Evolutionary conservation across 768 basidiomycete species (phyloP).

Genomic region (Hydnum rufescens): DNA sequence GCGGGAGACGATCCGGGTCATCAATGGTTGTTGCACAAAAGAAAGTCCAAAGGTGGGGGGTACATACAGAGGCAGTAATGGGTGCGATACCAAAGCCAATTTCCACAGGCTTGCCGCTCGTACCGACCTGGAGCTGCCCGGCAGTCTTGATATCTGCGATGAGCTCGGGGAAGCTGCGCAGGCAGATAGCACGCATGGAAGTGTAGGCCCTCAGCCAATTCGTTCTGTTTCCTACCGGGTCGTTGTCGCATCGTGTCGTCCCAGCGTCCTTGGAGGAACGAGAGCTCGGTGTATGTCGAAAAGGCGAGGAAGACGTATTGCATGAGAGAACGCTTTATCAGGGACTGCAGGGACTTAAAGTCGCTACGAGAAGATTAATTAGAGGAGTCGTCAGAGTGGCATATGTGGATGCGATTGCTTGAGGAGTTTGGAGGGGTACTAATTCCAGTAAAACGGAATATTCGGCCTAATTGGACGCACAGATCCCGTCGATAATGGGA

Average conservation of each 20-base stretch:
- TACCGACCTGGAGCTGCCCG: constrained; percentile 20
- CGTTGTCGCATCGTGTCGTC: constrained; percentile 40
- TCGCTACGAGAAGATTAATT: constrained; percentile 41
- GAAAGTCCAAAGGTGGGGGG: not conserved
- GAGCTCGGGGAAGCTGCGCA: constrained; percentile 72
- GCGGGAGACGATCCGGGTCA: not conserved
- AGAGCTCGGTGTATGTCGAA: constrained; percentile 40
- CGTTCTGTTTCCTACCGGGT: constrained; percentile 31
- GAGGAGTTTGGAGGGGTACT: constrained; percentile 33
- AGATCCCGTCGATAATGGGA: too few relatives aligned
- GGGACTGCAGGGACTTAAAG: constrained; percentile 34
- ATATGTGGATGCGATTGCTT: constrained; percentile 37
- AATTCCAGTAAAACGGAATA: constrained; percentile 44
- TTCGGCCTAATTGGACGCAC: too few relatives aligned
- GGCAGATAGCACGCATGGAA: constrained; percentile 44
- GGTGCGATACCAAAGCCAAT: constrained; percentile 44
- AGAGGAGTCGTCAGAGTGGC: constrained; percentile 43
- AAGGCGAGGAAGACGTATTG: constrained; percentile 66
- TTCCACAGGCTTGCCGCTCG: constrained; percentile 32
- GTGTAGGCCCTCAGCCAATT: constrained; percentile 49
- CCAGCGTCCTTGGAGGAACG: constrained; percentile 38
- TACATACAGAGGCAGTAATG: constrained; percentile 23
- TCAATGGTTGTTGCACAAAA: not conserved
- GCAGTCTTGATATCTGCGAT: constrained; percentile 58
- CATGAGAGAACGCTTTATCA: constrained; percentile 51